A percentile compares a stretch with the other conserved stretches of the same genome.
Conservation (phyloP, 352 stramenopile species). For the Phytophthora europaea region DNA sequence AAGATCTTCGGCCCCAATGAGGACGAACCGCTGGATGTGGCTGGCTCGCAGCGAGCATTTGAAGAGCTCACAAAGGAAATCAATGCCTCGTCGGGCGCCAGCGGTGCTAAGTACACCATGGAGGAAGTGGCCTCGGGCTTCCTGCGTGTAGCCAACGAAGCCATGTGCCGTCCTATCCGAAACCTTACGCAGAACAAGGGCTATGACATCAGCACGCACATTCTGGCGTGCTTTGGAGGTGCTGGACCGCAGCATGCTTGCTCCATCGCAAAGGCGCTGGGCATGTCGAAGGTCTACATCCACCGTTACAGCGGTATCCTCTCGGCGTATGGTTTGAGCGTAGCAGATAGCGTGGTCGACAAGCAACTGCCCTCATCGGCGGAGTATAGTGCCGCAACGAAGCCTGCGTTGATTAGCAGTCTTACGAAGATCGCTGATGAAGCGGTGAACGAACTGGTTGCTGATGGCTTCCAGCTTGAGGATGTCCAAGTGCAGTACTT, state of each 20-base stretch:
- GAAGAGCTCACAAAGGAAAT: constrained; percentile 90
- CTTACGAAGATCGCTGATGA: constrained; percentile 69
- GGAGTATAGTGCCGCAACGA: constrained; percentile 66
- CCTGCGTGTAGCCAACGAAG: constrained; percentile 98
- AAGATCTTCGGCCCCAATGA: constrained; percentile 99
- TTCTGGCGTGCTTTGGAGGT: constrained; percentile 98
- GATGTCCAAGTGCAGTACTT: constrained; percentile 96
- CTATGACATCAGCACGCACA: constrained; percentile 97
- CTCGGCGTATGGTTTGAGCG: constrained; percentile 97
- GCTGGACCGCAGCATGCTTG: constrained; percentile 98
- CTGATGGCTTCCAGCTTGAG: constrained; percentile 88
- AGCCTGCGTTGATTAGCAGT: constrained; percentile 54
- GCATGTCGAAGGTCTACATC: constrained; percentile 98
- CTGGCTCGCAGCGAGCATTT: constrained; percentile 94
- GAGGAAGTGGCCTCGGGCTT: constrained; percentile 99
- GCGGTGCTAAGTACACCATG: constrained; percentile 77
- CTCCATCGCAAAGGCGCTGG: constrained; percentile 96
- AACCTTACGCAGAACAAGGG: constrained; percentile 99
- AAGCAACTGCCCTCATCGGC: constrained; percentile 93
- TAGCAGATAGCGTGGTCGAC: constrained; percentile 98
- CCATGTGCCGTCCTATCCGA: constrained; percentile 99
- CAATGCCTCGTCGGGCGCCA: constrained; percentile 74
- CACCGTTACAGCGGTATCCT: constrained; percentile 99
- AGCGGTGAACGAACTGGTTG: constrained; percentile 75
- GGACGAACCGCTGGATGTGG: constrained; percentile 97